A percentile compares a stretch with the other conserved stretches of the same genome.
phyloP scores from a whole-genome alignment of 2,329 filamentous ascomycete genomes.

The Plenodomus biglobosus region DNA sequence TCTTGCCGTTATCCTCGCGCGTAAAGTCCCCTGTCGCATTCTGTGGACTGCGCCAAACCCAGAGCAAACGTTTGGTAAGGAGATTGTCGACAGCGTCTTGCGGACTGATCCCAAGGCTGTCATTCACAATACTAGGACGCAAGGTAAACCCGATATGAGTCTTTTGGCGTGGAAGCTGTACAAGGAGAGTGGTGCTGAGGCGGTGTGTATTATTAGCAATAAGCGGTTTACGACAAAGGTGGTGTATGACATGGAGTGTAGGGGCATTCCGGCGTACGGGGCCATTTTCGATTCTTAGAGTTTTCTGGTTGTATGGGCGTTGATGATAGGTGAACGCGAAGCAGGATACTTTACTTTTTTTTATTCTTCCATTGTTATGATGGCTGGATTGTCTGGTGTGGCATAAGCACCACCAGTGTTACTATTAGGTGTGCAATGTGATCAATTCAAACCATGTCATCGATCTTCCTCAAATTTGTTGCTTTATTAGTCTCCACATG shows the following conservation, averaged over 20 bases:
- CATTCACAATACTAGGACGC: conserved; percentile 66
- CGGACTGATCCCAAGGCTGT: conserved; percentile 63
- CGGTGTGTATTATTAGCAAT: conserved; percentile 74
- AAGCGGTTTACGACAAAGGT: conserved; percentile 68
- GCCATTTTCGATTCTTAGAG: conserved; percentile 70
- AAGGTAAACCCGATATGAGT: conserved; percentile 65
- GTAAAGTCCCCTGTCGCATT: conserved; percentile 58
- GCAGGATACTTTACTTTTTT: too few relatives aligned
- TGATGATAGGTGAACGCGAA: too few relatives aligned
- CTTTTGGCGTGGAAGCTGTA: conserved; percentile 59
- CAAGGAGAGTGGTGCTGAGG: conserved; percentile 60
- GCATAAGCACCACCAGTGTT: too few relatives aligned
- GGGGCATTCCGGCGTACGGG: conserved; percentile 69
- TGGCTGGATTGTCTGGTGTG: too few relatives aligned
- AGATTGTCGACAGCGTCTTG: conserved; percentile 61
- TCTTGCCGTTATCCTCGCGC: conserved; percentile 56
- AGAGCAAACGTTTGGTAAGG: conserved; percentile 64
- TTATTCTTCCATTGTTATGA: too few relatives aligned
- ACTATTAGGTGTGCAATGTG: too few relatives aligned
- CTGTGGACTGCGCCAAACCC: conserved; percentile 72
- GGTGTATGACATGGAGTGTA: conserved; percentile 68
- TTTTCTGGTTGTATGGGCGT: neutral
- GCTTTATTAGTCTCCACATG: too few relatives aligned
- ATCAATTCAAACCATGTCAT: too few relatives aligned
- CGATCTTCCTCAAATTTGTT: too few relatives aligned